Evolutionary conservation across 257 asterid genomes (phyloP).

Genomic region (Prunella vulgaris): DNA sequence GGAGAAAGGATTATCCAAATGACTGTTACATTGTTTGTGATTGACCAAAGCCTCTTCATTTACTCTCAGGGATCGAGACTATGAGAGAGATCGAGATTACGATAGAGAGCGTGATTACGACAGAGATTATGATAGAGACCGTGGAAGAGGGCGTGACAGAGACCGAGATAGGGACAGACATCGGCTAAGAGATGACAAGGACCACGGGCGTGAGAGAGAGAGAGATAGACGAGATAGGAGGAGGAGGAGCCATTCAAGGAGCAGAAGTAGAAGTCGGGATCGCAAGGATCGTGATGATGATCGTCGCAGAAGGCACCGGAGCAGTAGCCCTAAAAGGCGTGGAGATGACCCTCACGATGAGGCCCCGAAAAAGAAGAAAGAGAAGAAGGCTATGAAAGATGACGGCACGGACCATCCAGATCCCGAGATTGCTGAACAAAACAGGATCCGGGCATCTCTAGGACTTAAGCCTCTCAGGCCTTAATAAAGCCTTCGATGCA

Average conservation of each 20-base stretch:
- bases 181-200: slow-evolving; percentile 73
- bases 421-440: slow-evolving; percentile 94
- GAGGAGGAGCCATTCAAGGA: slow-evolving; percentile 73
- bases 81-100: slow-evolving; percentile 59
- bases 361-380: slow-evolving; percentile 64
- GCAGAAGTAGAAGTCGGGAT: slow-evolving; percentile 84
- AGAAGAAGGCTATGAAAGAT: slow-evolving; percentile 67
- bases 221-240: slow-evolving; percentile 69
- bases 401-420: slow-evolving; percentile 98
- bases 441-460: slow-evolving; percentile 76
- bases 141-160: slow-evolving; percentile 51
- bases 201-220: slow-evolving; percentile 76
- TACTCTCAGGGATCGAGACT: slow-evolving; percentile 48
- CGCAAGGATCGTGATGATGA: slow-evolving; percentile 67
- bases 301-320: slow-evolving; percentile 63
- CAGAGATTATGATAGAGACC: slow-evolving; percentile 44
- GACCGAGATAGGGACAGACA: slow-evolving; percentile 60
- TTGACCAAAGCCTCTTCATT: background rate
- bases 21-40: too few species aligned
- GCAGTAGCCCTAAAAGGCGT: slow-evolving; percentile 69
- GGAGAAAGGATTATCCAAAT: too few species aligned
- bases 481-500: slow-evolving; percentile 9
- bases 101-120: slow-evolving; percentile 52
- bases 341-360: slow-evolving; percentile 48
- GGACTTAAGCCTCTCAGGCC: slow-evolving; percentile 78